Evolutionary conservation across 345 rosid genomes (phyloP).

Genomic region (Acer campestre): DNA sequence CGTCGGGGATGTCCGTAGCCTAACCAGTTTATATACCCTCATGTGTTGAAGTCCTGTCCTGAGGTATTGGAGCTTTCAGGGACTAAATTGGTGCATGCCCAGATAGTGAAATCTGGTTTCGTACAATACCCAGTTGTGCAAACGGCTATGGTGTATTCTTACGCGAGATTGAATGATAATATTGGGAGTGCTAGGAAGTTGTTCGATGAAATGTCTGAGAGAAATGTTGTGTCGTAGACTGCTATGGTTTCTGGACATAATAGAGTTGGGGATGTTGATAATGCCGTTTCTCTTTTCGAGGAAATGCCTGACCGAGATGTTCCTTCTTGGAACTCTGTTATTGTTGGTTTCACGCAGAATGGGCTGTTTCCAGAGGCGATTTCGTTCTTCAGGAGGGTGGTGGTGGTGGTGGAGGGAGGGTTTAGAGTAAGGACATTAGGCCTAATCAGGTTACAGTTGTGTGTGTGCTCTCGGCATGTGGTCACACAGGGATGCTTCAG

Average conservation of each 20-base stretch:
- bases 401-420: constrained; percentile 50
- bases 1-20: constrained; percentile 52
- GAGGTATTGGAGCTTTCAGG: constrained; percentile 35
- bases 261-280: constrained; percentile 53
- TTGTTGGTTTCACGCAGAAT: constrained; percentile 84
- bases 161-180: constrained; percentile 50
- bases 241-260: constrained; percentile 75
- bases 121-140: constrained; percentile 63
- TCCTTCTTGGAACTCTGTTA: constrained; percentile 89
- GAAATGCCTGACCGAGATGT: constrained; percentile 82
- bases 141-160: constrained; percentile 72
- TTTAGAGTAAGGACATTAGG: constrained; percentile 16
- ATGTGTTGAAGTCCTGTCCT: constrained; percentile 57
- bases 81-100: constrained; percentile 60
- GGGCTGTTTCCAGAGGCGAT: constrained; percentile 70
- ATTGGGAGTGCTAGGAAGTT: constrained; percentile 47
- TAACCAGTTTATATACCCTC: constrained; percentile 75
- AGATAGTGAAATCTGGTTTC: constrained; percentile 58
- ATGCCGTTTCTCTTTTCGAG: constrained; percentile 60
- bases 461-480: constrained; percentile 77
- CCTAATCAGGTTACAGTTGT: constrained; percentile 75
- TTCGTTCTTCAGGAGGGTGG: constrained; percentile 62
- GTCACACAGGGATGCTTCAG: constrained; percentile 68
- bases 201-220: constrained; percentile 76
- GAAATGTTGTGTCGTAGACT: constrained; percentile 77